A percentile compares a stretch with the other conserved stretches of the same genome.
Conservation (phyloP, 345 rosid species). For the Tarenaya hassleriana region DNA sequence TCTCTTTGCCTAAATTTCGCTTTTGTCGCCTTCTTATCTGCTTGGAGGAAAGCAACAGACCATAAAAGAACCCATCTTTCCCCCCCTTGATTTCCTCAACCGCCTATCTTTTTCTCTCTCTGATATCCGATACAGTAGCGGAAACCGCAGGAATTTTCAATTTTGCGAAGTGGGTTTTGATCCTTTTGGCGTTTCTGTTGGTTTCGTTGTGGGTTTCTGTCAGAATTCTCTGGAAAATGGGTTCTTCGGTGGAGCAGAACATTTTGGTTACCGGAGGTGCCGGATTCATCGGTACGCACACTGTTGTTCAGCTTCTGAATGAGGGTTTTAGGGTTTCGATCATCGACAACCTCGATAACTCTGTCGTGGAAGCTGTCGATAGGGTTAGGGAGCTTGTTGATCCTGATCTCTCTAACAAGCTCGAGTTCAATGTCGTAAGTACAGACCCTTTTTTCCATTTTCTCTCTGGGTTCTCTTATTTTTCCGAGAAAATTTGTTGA, state of each 20-base stretch:
- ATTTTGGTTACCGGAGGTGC: conserved; percentile 97
- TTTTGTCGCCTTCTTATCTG: conserved; percentile 30
- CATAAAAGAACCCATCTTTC: conserved; percentile 6
- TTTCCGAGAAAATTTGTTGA: neutral
- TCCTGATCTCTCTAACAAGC: conserved; percentile 59
- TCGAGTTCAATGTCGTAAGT: conserved; percentile 69
- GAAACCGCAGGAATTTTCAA: conserved; percentile 7
- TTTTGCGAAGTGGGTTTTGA: conserved; percentile 18
- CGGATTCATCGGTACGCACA: conserved; percentile 92
- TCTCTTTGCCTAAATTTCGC: conserved; percentile 8
- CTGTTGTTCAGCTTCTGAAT: conserved; percentile 75
- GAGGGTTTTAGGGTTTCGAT: conserved; percentile 72
- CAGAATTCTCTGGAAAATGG: conserved; percentile 20
- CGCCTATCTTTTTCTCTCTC: conserved; percentile 10
- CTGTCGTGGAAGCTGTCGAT: conserved; percentile 68
- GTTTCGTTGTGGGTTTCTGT: neutral
- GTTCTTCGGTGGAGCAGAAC: conserved; percentile 34
- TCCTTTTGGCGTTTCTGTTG: neutral
- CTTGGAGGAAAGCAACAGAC: conserved; percentile 14
- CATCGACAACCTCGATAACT: conserved; percentile 84
- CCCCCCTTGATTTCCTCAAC: conserved; percentile 34
- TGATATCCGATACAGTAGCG: neutral
- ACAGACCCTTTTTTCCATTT: neutral
- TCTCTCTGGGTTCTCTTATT: neutral
- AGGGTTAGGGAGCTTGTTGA: conserved; percentile 76